A percentile compares a stretch with the other conserved stretches of the same genome.
Conservation (phyloP, 805 yeast genomes). For the Hanseniaspora singularis region DNA sequence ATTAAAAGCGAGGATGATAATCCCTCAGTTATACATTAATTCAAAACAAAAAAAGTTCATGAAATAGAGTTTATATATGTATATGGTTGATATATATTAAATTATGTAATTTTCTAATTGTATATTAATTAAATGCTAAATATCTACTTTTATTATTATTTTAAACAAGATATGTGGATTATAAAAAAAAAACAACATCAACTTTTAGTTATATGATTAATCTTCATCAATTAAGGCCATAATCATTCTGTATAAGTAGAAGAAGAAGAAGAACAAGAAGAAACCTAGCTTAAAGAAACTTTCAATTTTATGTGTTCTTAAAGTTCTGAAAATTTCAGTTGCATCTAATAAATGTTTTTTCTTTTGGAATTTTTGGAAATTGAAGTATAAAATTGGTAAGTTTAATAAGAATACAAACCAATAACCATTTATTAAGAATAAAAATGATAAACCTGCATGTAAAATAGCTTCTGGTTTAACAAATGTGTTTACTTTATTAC, state of each 20-base stretch:
- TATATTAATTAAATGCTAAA: too few relatives aligned
- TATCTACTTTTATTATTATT: too few relatives aligned
- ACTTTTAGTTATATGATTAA: not conserved
- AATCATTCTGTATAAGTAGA: constrained; percentile 90
- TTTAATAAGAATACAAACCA: constrained; percentile 82
- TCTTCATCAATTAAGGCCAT: constrained; percentile 76
- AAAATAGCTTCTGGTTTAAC: constrained; percentile 81
- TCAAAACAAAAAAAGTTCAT: not conserved
- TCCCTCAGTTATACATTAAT: not conserved
- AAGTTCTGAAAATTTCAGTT: constrained; percentile 91
- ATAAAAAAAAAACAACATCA: too few relatives aligned
- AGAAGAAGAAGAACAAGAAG: constrained; percentile 86
- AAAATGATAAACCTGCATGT: constrained; percentile 57
- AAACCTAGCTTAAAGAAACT: constrained; percentile 81
- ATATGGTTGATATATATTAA: too few relatives aligned
- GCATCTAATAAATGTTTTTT: constrained; percentile 87
- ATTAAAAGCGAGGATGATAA: too few relatives aligned
- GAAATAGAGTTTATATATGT: too few relatives aligned
- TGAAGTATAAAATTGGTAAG: constrained; percentile 73
- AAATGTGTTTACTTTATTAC: constrained; percentile 81
- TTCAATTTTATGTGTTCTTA: constrained; percentile 86
- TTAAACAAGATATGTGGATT: too few relatives aligned
- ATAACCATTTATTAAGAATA: constrained; percentile 76
- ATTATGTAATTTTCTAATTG: too few relatives aligned
- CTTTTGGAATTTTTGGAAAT: constrained; percentile 63